Evolutionary conservation across 352 stramenopile species (phyloP).

Genomic region (Phytophthora syringae): DNA sequence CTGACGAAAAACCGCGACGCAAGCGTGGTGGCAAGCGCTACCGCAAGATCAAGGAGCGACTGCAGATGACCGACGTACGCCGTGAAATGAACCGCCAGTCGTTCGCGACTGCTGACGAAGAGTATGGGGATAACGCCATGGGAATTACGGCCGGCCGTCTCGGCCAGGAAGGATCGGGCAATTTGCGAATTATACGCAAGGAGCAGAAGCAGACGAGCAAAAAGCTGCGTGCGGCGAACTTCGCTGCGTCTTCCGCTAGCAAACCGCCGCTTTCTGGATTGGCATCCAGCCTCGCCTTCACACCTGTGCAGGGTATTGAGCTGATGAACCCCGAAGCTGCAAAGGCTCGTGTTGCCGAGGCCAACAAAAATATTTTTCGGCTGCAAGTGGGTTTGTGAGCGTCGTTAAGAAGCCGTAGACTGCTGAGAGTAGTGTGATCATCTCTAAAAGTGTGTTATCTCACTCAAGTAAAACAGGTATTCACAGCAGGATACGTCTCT

Average conservation of each 20-base stretch:
- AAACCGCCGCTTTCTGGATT: conserved; percentile 87
- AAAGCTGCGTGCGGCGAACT: conserved; percentile 94
- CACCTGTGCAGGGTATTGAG: conserved; percentile 96
- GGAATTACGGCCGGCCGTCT: conserved; percentile 95
- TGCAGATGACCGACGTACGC: conserved; percentile 97
- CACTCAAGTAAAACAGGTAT: not conserved
- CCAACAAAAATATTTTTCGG: conserved; percentile 99
- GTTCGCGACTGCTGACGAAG: conserved; percentile 93
- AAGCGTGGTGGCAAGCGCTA: conserved; percentile 95
- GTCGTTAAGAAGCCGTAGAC: conserved; percentile 85
- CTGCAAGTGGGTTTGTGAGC: conserved; percentile 95
- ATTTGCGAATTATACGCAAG: conserved; percentile 89
- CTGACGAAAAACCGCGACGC: conserved; percentile 95
- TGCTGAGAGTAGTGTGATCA: not conserved
- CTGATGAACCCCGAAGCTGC: conserved; percentile 97
- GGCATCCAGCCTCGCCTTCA: conserved; percentile 97
- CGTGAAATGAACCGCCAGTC: conserved; percentile 96
- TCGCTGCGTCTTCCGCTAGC: conserved; percentile 46
- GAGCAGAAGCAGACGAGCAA: conserved; percentile 93
- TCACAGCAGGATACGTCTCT: too few species aligned
- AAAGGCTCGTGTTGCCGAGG: conserved; percentile 90
- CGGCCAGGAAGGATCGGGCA: conserved; percentile 88
- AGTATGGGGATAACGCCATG: conserved; percentile 99
- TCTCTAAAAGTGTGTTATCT: not conserved
- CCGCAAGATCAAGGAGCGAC: conserved; percentile 97